A percentile compares a stretch with the other conserved stretches of the same genome.
phyloP scores from a whole-genome alignment of 257 asterid genomes.

The Solanum paucissectum region DNA sequence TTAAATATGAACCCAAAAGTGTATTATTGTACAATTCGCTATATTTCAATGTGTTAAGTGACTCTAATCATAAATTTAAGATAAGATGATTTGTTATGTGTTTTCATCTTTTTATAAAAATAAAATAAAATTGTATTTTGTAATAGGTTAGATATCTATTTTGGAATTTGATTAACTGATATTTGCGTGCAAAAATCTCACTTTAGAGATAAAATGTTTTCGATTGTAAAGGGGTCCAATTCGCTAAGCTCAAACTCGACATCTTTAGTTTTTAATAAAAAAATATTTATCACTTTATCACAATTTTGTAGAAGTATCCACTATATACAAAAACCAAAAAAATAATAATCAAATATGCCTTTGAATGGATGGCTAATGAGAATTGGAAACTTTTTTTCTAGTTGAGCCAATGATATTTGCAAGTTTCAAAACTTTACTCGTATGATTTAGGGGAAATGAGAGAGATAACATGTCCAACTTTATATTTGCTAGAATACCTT shows the following conservation, averaged over 20 bases:
- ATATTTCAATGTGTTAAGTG: neutral
- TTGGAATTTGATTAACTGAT: neutral
- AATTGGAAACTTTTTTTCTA: neutral
- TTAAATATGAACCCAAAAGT: neutral
- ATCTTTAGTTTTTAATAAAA: neutral
- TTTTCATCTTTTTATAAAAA: neutral
- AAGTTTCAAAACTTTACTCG: neutral
- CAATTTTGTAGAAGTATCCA: too few relatives aligned
- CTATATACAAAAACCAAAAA: too few relatives aligned
- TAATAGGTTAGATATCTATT: neutral
- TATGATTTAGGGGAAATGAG: neutral
- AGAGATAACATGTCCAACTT: neutral
- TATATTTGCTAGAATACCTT: accelerated
- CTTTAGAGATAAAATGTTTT: neutral
- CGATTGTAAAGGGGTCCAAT: accelerated
- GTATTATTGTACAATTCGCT: neutral
- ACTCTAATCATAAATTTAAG: neutral
- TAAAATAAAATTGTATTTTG: neutral
- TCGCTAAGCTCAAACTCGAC: neutral
- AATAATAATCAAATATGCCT: too few relatives aligned
- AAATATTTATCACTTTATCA: neutral
- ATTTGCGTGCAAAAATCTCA: neutral
- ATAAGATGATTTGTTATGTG: neutral
- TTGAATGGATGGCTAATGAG: neutral
- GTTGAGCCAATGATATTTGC: neutral